A percentile compares a stretch with the other conserved stretches of the same genome.
Evolutionary conservation across 176 grass and related monocot genomes (phyloP).

Genomic region (Lolium perenne): DNA sequence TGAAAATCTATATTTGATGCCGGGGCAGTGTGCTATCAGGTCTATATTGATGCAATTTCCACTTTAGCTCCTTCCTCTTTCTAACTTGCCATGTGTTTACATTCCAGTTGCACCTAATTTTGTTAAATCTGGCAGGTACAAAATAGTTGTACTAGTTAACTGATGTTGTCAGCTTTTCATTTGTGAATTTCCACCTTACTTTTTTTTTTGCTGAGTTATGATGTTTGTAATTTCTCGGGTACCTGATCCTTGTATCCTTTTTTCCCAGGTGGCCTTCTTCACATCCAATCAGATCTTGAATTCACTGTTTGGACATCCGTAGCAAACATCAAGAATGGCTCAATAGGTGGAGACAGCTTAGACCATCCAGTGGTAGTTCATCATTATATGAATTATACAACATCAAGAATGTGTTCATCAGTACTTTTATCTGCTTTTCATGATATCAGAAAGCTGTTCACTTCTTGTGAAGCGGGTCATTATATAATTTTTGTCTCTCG

Average conservation of each 20-base stretch:
- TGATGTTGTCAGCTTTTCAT: neutral
- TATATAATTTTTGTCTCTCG: neutral
- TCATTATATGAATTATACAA: neutral
- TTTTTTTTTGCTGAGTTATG: neutral
- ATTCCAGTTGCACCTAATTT: conserved; percentile 13
- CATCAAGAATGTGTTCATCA: neutral
- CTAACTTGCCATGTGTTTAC: neutral
- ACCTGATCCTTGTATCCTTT: conserved; percentile 4
- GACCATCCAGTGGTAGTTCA: conserved; percentile 23
- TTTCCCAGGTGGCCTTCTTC: conserved; percentile 29
- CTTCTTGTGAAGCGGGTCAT: neutral
- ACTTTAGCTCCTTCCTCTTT: neutral
- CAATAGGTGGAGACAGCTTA: neutral
- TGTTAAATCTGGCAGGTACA: neutral
- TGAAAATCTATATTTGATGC: neutral
- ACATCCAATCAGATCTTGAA: neutral
- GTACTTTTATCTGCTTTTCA: neutral
- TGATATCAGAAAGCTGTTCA: neutral
- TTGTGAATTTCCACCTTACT: neutral
- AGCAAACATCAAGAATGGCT: neutral
- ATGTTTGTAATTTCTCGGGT: conserved; percentile 4
- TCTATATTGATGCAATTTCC: neutral
- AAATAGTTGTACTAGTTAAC: neutral
- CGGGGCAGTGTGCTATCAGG: neutral
- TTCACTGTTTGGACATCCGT: conserved; percentile 29